phyloP scores from a whole-genome alignment of 805 yeast species.

The Candida coleopterorum region DNA sequence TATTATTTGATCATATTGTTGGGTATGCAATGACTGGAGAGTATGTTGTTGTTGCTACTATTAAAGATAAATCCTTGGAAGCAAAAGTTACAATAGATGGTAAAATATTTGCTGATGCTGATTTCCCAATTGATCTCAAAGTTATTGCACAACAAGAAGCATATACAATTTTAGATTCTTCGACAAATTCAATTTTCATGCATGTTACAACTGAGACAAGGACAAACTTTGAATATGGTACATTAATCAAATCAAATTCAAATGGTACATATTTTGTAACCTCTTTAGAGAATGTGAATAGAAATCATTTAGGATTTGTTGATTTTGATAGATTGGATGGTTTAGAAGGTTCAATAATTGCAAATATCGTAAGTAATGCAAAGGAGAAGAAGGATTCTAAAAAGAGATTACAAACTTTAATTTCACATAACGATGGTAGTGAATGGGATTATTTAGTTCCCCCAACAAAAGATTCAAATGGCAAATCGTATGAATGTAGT shows the following conservation, averaged over 20 bases:
- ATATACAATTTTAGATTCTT: constrained; percentile 75
- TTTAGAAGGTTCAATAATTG: constrained; percentile 77
- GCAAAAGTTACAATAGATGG: constrained; percentile 84
- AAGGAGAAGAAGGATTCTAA: constrained; percentile 44
- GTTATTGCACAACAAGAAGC: constrained; percentile 42
- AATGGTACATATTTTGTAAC: constrained; percentile 85
- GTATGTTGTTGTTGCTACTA: constrained; percentile 61
- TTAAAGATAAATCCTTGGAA: constrained; percentile 41
- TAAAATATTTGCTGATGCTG: constrained; percentile 64
- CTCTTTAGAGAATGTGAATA: constrained; percentile 65
- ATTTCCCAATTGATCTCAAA: constrained; percentile 62
- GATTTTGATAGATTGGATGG: constrained; percentile 84
- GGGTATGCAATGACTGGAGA: constrained; percentile 73
- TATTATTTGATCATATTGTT: constrained; percentile 53
- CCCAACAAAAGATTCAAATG: constrained; percentile 60
- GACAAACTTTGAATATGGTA: constrained; percentile 60
- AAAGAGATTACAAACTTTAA: constrained; percentile 64
- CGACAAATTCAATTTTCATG: constrained; percentile 67
- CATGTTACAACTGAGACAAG: constrained; percentile 69
- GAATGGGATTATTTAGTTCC: constrained; percentile 74
- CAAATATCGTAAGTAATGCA: constrained; percentile 53
- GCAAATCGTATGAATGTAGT: constrained; percentile 51
- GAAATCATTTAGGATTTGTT: constrained; percentile 69
- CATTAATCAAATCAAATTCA: constrained; percentile 80
- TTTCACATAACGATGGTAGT: constrained; percentile 89